Base-by-base conservation (phyloP, 257 asterid species). In the Primulina huaijiensis region DNA sequence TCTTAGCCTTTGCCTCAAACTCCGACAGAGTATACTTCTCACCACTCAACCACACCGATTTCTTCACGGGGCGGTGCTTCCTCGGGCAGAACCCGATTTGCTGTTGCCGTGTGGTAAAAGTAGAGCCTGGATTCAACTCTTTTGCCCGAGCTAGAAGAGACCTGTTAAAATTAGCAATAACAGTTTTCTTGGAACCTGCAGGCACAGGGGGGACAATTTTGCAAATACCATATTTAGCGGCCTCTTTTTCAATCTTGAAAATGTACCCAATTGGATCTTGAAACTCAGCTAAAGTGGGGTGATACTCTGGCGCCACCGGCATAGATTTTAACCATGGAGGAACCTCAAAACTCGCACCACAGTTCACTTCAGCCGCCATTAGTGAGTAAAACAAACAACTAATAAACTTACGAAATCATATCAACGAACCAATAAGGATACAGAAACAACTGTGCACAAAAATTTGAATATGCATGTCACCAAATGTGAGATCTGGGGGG, bases 31-130 rank as follows among this genome's bases (percentile, higher is more conserved):
- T 86, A 60, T 94, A 94, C 58, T 68, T 84, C 40, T 86, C 99
- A 34, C 99, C 99, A 60, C 99, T 94, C 79, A 91, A 95, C 99
- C 99, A 94, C 67, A 94, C 99, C 30, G 99, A 92, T 68, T 91
- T 94, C 82, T 89, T 94, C 12, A 91, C 98, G 0, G 99, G 99
- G 21, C 91, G 86, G 78, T 91, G 95, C 71, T 84, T 89, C 59
- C 99, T 79, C 0, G 99, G 98, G 80, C 97, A 91, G 72, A 94
- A 94, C 68, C 99, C 99, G 80, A 94, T 84, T 88, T 94, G 97
- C 93, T 94, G 99, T 82, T 94, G 97, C 78, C 99, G 81, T 0
- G 99, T 91, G 16, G 98, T 89, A 84, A 94, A 94, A 76, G 92
- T 85, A 35, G 97, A 90, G 23, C 83, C 86, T 0, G 80, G 71